Evolutionary conservation across 2,329 filamentous ascomycete genomes (phyloP), one percentile per base, ranked within the genome.

Genomic region (Sphaceloma murrayae): DNA sequence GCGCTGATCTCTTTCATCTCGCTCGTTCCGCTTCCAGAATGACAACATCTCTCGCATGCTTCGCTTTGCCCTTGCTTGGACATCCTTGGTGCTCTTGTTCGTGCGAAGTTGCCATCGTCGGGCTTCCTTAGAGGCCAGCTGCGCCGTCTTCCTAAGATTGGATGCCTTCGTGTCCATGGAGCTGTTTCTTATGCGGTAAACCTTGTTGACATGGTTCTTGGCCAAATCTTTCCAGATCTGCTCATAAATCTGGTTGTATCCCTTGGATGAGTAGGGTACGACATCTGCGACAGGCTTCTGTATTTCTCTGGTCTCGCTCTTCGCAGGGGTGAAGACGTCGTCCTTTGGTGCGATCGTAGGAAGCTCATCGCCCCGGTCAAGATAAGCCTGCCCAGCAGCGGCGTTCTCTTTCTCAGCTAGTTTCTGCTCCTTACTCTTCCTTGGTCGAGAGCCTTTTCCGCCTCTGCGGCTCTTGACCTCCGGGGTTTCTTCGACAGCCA

Each of bases 41-140:
- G 85, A 80, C 76, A 95, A 91, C 91, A 98, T 98, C 66, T 98
- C 91, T 60, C 91, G 80, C 91, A 98, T 98, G 48, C 89, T 89
- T 53, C 91, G 83, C 72, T 98, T 98, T 47, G 91, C 91, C 36
- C 91, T 80, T 31, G 91, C 91, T 61, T 96, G 91, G 3, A 94
- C 84, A 63, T 98, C 91, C 64, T 98, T 98, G 62, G 85, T 91
- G 59, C 88, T 93, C 73, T 98, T 96, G 70, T 98, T 98, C 44
- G 91, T 98, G 31, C 87, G 83, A 49, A 93, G 77, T 63, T 98
- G 93, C 91, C 91, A 98, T 58, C 93, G 76, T 58, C 93, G 87
- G 44, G 91, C 89, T 66, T 98, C 91, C 62, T 98, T 98, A 49
- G 89, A 93, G 5, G 91, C 91, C 30, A 98, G 71, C 55, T 96